Conservation (phyloP, 2,329 filamentous ascomycete species). For the Fonsecaea erecta region DNA sequence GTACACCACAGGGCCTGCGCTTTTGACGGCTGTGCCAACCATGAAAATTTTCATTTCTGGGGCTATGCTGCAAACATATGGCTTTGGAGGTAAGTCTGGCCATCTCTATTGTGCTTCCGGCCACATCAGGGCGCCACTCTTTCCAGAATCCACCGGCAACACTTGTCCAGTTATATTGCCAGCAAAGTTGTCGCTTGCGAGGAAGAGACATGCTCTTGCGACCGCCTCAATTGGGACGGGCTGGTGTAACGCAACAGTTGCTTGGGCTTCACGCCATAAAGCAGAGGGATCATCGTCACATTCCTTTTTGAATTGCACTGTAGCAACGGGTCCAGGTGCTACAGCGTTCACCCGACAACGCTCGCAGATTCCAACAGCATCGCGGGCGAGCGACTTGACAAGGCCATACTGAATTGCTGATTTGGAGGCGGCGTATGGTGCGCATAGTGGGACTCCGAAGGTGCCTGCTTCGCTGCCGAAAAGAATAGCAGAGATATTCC, state of each 20-base stretch:
- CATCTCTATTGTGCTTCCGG: constrained; percentile 8
- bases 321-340: constrained; percentile 54
- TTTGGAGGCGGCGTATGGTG: constrained; percentile 54
- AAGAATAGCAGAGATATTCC: constrained; percentile 51
- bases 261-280: constrained; percentile 50
- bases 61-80: neutral
- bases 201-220: constrained; percentile 51
- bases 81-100: neutral
- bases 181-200: constrained; percentile 54
- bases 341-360: constrained; percentile 53
- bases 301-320: constrained; percentile 50
- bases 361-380: constrained; percentile 46
- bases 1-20: neutral
- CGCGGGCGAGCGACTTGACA: constrained; percentile 48
- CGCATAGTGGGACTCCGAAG: constrained; percentile 51
- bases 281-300: constrained; percentile 47
- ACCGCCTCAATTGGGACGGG: constrained; percentile 49
- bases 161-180: constrained; percentile 53
- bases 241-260: constrained; percentile 49
- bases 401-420: constrained; percentile 53
- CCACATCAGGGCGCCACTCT: constrained; percentile 51
- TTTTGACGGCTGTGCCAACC: neutral
- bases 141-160: constrained; percentile 53
- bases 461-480: constrained; percentile 53
- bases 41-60: neutral